These are phyloP conservation scores for Boletellus ananiceps DNA, from an alignment of 768 basidiomycete species.

Conservation along the genomic window DNA sequence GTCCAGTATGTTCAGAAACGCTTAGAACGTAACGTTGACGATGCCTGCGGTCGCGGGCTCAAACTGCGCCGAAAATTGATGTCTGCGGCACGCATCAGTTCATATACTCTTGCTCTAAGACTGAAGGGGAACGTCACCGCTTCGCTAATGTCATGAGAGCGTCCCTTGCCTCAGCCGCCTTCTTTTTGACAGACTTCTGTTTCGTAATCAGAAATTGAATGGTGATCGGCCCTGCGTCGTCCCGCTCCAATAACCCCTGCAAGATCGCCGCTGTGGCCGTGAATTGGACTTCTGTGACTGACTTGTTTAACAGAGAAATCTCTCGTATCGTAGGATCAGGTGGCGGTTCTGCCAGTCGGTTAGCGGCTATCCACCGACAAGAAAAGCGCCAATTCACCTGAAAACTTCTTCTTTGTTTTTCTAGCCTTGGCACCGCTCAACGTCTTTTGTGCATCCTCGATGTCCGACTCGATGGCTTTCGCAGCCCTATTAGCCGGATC, in stretches of 20 bases:
- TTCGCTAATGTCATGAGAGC: slow-evolving; percentile 10
- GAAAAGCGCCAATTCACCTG: slow-evolving; percentile 7
- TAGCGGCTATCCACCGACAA: background rate
- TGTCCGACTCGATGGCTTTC: slow-evolving; percentile 10
- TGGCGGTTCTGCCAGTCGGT: slow-evolving; percentile 12
- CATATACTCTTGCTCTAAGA: background rate
- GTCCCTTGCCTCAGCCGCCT: slow-evolving; percentile 1
- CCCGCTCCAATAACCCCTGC: slow-evolving; percentile 5
- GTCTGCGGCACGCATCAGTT: slow-evolving; percentile 16
- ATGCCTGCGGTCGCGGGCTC: slow-evolving; percentile 4
- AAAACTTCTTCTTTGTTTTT: slow-evolving; percentile 18
- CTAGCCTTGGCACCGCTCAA: slow-evolving; percentile 11
- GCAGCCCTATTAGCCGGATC: background rate
- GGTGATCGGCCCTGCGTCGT: slow-evolving; percentile 17
- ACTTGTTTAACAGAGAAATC: background rate
- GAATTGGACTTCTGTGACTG: background rate
- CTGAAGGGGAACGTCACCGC: slow-evolving; percentile 7
- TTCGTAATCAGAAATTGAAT: slow-evolving; percentile 8
- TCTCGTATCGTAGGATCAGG: background rate
- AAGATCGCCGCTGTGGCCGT: slow-evolving; percentile 8
- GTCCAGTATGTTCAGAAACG: background rate
- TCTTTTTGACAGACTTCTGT: background rate
- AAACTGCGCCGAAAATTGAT: slow-evolving; percentile 7
- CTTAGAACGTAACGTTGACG: slow-evolving; percentile 20
- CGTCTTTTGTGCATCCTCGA: slow-evolving; percentile 14